Base-by-base conservation (phyloP, 2,329 filamentous ascomycete genomes). In the Lecanicillium sp. region DNA sequence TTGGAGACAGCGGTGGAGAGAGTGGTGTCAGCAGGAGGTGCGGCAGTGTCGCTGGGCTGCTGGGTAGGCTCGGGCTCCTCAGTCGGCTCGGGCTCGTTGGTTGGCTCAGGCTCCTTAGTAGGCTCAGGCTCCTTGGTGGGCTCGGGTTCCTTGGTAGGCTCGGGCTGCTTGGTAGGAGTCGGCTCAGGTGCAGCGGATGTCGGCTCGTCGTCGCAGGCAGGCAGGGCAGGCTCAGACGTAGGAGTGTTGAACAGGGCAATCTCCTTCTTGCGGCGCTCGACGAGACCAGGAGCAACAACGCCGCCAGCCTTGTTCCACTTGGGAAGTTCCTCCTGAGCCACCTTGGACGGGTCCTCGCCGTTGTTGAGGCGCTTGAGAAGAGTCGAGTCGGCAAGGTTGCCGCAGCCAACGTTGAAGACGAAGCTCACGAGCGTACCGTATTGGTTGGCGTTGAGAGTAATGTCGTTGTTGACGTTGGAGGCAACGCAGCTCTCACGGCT, bases 351-450 rank as follows among this genome's bases (percentile, higher is more conserved):
- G 19, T 56, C 47, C 37, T 67, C 60, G 13, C 63, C 61, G 1
- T 46, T 50, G 50, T 69, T 69, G 38, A 69, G 54, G 6, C 62
- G 53, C 38, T 49, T 50, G 40, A 67, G 47, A n/a, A 69, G 52
- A 5, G 54, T 57, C 17, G 63, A 67, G 0, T 42, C 47, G 17
- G 40, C 33, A 10, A 59, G 55, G 29, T 57, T 58, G 5, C 59
- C 64, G 37, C 55, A 61, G 13, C 67, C 67, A 22, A 64, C 55
- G 46, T 70, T 70, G 60, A 61, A 69, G 12, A 61, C 53, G 62
- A 61, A 69, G 17, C 59, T 64, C 18, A 69, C 62, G 4, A 70
- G 58, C 3, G 66, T 66, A 33, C 65, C 67, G 49, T 66, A 70
- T 49, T 69, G 60, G 51, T 70, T 69, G 17, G 56, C 58, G 45